Percentiles rank a stretch among this genome's conserved stretches.
Conservation (phyloP, 192 early-diverging fungal genomes). For the Entomortierella chlamydospora region DNA sequence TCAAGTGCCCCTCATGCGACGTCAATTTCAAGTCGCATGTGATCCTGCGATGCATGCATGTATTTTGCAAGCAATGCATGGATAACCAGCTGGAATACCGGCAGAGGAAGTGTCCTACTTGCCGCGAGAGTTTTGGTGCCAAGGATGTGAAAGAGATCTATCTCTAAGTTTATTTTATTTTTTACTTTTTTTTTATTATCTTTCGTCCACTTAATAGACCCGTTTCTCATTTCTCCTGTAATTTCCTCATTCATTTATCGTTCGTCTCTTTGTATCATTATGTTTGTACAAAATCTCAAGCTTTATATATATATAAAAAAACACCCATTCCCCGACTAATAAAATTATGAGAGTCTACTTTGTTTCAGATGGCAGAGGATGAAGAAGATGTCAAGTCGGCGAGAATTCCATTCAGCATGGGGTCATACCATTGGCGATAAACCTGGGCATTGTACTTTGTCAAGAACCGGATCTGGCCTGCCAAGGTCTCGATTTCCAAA, state of each 20-base stretch:
- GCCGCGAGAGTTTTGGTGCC: slow-evolving; percentile 83
- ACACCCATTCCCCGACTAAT: neutral
- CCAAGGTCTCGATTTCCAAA: slow-evolving; percentile 62
- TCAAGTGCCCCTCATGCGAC: slow-evolving; percentile 91
- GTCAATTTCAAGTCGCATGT: slow-evolving; percentile 88
- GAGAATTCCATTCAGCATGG: slow-evolving; percentile 53
- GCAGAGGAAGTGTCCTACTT: slow-evolving; percentile 93
- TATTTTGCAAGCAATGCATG: slow-evolving; percentile 93
- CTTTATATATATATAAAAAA: neutral
- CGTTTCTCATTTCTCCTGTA: no score
- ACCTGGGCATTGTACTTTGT: slow-evolving; percentile 72
- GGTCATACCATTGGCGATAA: slow-evolving; percentile 68
- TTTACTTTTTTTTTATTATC: neutral
- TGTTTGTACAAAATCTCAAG: neutral
- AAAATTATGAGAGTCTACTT: neutral
- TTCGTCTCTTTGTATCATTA: neutral
- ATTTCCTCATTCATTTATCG: neutral
- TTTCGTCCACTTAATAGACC: neutral
- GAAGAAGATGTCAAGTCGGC: neutral
- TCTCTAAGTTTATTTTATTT: slow-evolving; percentile 60
- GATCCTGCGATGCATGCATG: slow-evolving; percentile 92
- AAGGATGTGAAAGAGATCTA: slow-evolving; percentile 87
- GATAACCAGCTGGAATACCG: slow-evolving; percentile 85
- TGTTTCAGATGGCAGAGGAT: neutral
- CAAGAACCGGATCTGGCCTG: slow-evolving; percentile 55